These are phyloP conservation scores for Mycena pura DNA, from an alignment of 768 basidiomycete genomes.

Conservation along the genomic window DNA sequence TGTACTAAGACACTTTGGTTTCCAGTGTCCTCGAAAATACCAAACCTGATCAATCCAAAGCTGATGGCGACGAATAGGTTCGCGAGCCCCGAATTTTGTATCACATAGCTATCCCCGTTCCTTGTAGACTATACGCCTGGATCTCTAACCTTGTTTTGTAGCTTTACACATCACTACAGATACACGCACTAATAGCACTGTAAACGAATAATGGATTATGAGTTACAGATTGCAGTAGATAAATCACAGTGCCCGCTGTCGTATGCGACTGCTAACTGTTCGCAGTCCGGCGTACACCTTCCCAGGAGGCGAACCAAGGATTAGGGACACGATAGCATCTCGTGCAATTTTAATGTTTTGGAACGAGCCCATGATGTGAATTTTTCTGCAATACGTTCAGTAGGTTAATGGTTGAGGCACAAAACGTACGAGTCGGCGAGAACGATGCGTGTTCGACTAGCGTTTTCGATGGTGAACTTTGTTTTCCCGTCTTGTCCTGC, in stretches of 20 bases:
- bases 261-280: conserved; percentile 92
- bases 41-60: conserved; percentile 53
- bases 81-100: conserved; percentile 2
- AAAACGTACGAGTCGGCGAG: conserved; percentile 92
- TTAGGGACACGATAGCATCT: conserved; percentile 94
- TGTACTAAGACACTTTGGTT: background rate
- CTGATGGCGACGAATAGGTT: conserved; percentile 17
- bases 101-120: conserved; percentile 17
- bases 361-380: conserved; percentile 98
- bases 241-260: conserved; percentile 81
- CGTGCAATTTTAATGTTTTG: conserved; percentile 98
- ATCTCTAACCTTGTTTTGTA: conserved; percentile 25
- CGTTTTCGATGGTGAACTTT: conserved; percentile 98
- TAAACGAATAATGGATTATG: conserved; percentile 3
- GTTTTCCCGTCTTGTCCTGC: conserved; percentile 99
- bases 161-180: conserved; percentile 23
- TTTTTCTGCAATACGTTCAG: conserved; percentile 68
- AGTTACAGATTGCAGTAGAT: conserved; percentile 3
- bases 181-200: background rate
- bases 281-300: conserved; percentile 91
- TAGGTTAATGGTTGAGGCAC: conserved; percentile 9
- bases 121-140: conserved; percentile 4
- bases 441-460: conserved; percentile 96
- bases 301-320: conserved; percentile 94
- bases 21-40: conserved; percentile 57